Conservation (phyloP, 345 rosid species). For the Geranium rotundifolium region DNA sequence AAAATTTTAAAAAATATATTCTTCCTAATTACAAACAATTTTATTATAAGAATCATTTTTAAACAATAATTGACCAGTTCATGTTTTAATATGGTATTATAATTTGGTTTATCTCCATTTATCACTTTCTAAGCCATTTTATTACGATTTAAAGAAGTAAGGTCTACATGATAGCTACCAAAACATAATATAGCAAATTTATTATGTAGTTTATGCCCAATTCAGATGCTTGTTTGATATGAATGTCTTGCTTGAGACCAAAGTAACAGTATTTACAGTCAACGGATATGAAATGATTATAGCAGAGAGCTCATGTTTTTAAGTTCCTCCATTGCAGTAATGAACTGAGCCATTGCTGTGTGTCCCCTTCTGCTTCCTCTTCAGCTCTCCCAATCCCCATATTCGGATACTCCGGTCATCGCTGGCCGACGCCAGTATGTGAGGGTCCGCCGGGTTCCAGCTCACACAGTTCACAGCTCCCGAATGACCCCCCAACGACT, state of each 20-base stretch:
- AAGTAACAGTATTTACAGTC: constrained; percentile 33
- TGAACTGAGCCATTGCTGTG: constrained; percentile 29
- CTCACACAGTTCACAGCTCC: constrained; percentile 48
- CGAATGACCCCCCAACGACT: constrained; percentile 49
- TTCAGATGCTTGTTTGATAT: constrained; percentile 25
- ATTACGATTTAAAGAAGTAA: too few species aligned
- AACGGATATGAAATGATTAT: background rate
- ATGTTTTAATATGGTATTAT: too few species aligned
- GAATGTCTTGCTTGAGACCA: constrained; percentile 25
- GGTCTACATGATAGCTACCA: too few species aligned
- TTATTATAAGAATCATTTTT: too few species aligned
- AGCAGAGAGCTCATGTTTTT: background rate
- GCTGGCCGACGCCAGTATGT: constrained; percentile 42
- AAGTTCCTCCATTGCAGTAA: constrained; percentile 33
- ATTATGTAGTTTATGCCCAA: constrained; percentile 23
- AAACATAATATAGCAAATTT: constrained; percentile 21
- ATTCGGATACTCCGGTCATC: constrained; percentile 48
- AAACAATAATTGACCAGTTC: too few species aligned
- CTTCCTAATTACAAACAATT: too few species aligned
- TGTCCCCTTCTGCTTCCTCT: constrained; percentile 15
- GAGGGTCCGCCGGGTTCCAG: constrained; percentile 36
- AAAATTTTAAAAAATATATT: too few species aligned
- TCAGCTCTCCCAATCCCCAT: constrained; percentile 40
- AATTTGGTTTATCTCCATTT: too few species aligned
- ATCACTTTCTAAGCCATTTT: too few species aligned